Conservation (phyloP, 83 land plant species). For the Isoetes engelmannii region DNA sequence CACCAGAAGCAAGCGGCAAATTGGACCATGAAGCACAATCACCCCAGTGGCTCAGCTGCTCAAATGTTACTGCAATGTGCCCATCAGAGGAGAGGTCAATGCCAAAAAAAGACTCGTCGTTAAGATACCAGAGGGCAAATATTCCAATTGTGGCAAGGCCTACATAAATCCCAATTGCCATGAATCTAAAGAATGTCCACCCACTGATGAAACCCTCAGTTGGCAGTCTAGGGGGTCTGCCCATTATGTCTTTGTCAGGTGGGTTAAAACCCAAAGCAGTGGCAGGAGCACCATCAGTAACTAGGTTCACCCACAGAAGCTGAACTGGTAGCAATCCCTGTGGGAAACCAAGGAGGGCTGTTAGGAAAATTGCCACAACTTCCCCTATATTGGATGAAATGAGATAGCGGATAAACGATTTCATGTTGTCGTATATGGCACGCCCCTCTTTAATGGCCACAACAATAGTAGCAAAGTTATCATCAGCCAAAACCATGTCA, state of each 20-base stretch:
- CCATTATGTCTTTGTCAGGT: constrained; percentile 35
- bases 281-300: constrained; percentile 39
- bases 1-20: constrained; percentile 28
- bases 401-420: constrained; percentile 38
- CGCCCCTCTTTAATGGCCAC: constrained; percentile 28
- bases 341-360: constrained; percentile 31
- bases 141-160: constrained; percentile 34
- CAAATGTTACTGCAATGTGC: constrained; percentile 24
- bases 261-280: constrained; percentile 39
- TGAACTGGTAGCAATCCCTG: constrained; percentile 34
- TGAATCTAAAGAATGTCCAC: constrained; percentile 32
- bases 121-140: constrained; percentile 27
- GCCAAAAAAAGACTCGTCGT: constrained; percentile 26
- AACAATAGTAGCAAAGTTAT: constrained; percentile 33
- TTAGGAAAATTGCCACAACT: constrained; percentile 30
- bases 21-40: constrained; percentile 24
- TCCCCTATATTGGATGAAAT: constrained; percentile 39
- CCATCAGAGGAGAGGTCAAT: constrained; percentile 27
- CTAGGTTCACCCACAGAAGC: constrained; percentile 37
- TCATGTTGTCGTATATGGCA: constrained; percentile 39
- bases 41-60: constrained; percentile 33
- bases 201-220: constrained; percentile 28
- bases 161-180: constrained; percentile 30
- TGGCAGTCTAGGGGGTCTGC: constrained; percentile 23
- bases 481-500: constrained; percentile 38